A percentile compares a stretch with the other conserved stretches of the same genome.
Conservation (phyloP, 23 red algal genomes). For the Gracilaria caudata region DNA sequence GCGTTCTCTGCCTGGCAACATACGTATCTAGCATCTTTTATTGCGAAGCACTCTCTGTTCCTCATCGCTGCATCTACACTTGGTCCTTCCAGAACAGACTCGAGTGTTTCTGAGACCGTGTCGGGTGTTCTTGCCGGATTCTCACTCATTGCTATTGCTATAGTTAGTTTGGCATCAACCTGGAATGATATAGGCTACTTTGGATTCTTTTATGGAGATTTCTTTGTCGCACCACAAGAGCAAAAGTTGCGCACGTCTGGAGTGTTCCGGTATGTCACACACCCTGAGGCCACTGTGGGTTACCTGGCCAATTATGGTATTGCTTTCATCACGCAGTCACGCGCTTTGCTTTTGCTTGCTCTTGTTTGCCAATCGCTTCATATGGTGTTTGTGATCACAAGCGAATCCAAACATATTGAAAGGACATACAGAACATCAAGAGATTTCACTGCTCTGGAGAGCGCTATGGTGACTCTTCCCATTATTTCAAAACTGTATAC, state of each 20-base stretch:
- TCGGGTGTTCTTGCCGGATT: slow-evolving; percentile 59
- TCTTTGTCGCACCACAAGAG: slow-evolving; percentile 80
- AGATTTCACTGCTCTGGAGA: slow-evolving; percentile 59
- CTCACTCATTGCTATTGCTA: slow-evolving; percentile 49
- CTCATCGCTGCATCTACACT: slow-evolving; percentile 66
- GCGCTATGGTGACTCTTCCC: slow-evolving; percentile 4
- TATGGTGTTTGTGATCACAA: slow-evolving; percentile 69
- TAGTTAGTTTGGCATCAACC: slow-evolving; percentile 62
- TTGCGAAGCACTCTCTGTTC: slow-evolving; percentile 85
- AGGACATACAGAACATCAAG: slow-evolving; percentile 48
- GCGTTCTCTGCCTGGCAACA: slow-evolving; percentile 88
- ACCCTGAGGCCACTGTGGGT: slow-evolving; percentile 83
- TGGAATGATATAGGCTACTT: slow-evolving; percentile 72
- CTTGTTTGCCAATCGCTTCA: slow-evolving; percentile 71
- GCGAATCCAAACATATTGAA: slow-evolving; percentile 85
- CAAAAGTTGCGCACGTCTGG: slow-evolving; percentile 65
- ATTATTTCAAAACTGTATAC: neutral
- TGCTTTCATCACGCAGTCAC: slow-evolving; percentile 70
- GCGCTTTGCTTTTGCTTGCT: slow-evolving; percentile 71
- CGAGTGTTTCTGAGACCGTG: slow-evolving; percentile 9
- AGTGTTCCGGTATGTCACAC: slow-evolving; percentile 88
- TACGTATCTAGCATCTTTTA: slow-evolving; percentile 70
- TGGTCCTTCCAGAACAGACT: slow-evolving; percentile 1
- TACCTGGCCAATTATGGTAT: slow-evolving; percentile 91
- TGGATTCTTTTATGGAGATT: slow-evolving; percentile 93